phyloP scores from a whole-genome alignment of 202 grass and related monocot genomes.

The Carex sylvatica region DNA sequence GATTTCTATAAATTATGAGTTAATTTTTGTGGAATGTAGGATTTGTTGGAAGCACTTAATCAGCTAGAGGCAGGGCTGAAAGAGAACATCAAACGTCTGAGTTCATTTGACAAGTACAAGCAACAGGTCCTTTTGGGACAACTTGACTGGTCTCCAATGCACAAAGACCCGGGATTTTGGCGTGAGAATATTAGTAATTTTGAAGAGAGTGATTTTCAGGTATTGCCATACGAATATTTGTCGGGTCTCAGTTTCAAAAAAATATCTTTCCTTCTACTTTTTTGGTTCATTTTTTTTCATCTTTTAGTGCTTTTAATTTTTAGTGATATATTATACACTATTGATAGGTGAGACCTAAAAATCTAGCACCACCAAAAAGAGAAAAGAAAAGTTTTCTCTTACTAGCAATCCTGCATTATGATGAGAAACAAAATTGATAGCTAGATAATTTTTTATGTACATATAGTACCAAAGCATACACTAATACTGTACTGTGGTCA shows the following conservation, averaged over 20 bases:
- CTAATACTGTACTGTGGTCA: neutral
- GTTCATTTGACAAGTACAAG: slow-evolving; percentile 98
- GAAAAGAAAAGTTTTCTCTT: neutral
- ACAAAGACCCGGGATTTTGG: slow-evolving; percentile 96
- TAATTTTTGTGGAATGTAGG: slow-evolving; percentile 36
- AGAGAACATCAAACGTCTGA: slow-evolving; percentile 75
- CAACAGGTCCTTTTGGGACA: slow-evolving; percentile 93
- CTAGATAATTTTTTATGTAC: neutral
- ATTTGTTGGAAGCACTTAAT: slow-evolving; percentile 89
- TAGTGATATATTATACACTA: neutral
- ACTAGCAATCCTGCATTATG: neutral
- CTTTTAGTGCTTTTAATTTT: neutral
- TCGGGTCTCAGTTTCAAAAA: neutral
- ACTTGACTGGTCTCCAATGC: slow-evolving; percentile 95
- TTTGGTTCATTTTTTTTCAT: neutral
- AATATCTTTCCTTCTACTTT: neutral
- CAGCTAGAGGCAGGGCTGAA: slow-evolving; percentile 81
- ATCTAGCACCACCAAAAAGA: neutral
- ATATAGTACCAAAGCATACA: neutral
- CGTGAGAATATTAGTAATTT: slow-evolving; percentile 92
- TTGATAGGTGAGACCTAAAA: neutral
- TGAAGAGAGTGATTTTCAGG: slow-evolving; percentile 99
- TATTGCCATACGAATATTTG: slow-evolving; percentile 24
- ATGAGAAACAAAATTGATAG: neutral
- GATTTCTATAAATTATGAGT: neutral